phyloP scores from a whole-genome alignment of 2,329 filamentous ascomycete species.

The Rutstroemia sp. region DNA sequence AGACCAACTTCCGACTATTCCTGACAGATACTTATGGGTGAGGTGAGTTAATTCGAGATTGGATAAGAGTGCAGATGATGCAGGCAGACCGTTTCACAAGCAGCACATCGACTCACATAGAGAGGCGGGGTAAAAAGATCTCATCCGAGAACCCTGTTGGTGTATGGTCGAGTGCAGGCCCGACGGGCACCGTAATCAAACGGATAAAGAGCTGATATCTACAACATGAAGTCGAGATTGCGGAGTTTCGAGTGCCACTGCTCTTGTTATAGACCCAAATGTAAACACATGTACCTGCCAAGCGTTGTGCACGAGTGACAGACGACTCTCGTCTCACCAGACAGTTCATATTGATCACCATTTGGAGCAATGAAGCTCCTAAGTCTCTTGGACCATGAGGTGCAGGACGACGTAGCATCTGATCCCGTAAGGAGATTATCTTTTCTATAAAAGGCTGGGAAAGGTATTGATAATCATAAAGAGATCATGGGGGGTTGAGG shows the following conservation, averaged over 20 bases:
- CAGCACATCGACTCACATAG: background rate
- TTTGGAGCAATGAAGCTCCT: background rate
- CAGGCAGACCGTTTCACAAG: constrained; percentile 11
- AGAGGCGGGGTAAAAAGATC: constrained; percentile 6
- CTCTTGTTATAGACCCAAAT: background rate
- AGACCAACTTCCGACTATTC: background rate
- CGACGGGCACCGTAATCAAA: background rate
- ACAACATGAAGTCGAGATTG: background rate
- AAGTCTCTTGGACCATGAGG: background rate
- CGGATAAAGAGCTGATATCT: background rate
- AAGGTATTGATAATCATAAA: background rate
- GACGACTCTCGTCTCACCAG: constrained; percentile 2
- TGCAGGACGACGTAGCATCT: background rate
- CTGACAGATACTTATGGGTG: background rate
- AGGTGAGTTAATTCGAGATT: constrained; percentile 1
- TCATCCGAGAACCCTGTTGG: background rate
- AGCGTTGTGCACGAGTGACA: background rate
- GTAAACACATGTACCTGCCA: constrained; percentile 3
- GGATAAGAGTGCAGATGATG: constrained; percentile 9
- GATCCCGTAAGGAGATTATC: background rate
- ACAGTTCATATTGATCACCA: constrained; percentile 1
- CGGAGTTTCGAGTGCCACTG: background rate
- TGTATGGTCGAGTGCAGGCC: background rate
- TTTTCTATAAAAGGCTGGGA: background rate
- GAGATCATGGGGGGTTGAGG: background rate